phyloP scores from a whole-genome alignment of 129 eudicot genomes.

The Ambrosia trifida region DNA sequence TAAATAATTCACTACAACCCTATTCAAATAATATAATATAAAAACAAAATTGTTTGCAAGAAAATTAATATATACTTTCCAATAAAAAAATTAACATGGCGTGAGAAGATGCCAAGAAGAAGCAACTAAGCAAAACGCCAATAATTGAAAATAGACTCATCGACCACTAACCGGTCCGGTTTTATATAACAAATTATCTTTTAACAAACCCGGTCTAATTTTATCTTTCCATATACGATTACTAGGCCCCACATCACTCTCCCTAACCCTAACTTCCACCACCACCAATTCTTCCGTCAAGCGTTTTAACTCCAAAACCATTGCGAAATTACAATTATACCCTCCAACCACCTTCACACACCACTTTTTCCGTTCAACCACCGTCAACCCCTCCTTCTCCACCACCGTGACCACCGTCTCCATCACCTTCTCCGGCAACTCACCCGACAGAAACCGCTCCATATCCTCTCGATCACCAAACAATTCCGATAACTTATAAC shows the following conservation, averaged over 20 bases:
- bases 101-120: neutral
- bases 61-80: neutral
- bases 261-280: slow-evolving; percentile 52
- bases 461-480: slow-evolving; percentile 26
- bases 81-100: neutral
- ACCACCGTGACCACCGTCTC: slow-evolving; percentile 46
- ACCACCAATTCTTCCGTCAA: slow-evolving; percentile 64
- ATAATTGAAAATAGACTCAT: slow-evolving; percentile 24
- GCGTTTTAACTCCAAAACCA: slow-evolving; percentile 44
- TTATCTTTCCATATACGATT: slow-evolving; percentile 54
- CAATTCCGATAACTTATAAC: slow-evolving; percentile 27
- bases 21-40: neutral
- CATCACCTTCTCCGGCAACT: slow-evolving; percentile 38
- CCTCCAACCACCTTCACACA: slow-evolving; percentile 50
- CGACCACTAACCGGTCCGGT: slow-evolving; percentile 30
- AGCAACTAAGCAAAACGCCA: neutral
- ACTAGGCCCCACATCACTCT: slow-evolving; percentile 37
- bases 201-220: slow-evolving; percentile 42
- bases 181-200: slow-evolving; percentile 32
- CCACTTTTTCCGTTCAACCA: slow-evolving; percentile 31
- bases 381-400: slow-evolving; percentile 42
- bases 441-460: slow-evolving; percentile 50
- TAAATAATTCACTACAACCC: neutral
- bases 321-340: slow-evolving; percentile 44
- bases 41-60: neutral